phyloP scores from a whole-genome alignment of 805 yeast genomes.

The Cyberlindnera sargentensis region DNA sequence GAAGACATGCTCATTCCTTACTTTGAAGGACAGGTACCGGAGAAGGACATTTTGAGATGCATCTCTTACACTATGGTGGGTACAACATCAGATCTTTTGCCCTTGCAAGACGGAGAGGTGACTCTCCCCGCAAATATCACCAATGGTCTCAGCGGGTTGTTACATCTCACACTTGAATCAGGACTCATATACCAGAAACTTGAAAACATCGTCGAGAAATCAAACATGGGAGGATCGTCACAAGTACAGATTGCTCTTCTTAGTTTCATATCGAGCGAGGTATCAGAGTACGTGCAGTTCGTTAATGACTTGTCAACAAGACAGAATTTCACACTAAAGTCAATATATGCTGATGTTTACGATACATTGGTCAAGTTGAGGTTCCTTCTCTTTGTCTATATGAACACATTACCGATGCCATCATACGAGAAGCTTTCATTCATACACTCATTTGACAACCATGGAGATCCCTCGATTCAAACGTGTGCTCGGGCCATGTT shows the following conservation, averaged over 20 bases:
- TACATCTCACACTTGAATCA: constrained; percentile 59
- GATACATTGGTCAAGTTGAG: constrained; percentile 53
- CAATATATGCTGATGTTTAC: constrained; percentile 30
- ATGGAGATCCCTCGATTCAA: constrained; percentile 57
- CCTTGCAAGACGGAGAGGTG: constrained; percentile 30
- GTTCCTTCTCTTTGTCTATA: constrained; percentile 40
- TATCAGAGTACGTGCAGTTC: constrained; percentile 35
- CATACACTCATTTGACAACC: constrained; percentile 41
- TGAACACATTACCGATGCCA: constrained; percentile 24
- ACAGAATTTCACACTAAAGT: constrained; percentile 24
- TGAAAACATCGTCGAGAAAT: constrained; percentile 23
- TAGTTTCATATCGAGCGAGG: constrained; percentile 36
- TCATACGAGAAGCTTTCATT: constrained; percentile 51
- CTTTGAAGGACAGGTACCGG: constrained; percentile 29
- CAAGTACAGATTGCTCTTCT: constrained; percentile 59
- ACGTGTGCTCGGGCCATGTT: constrained; percentile 38
- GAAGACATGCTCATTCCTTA: constrained; percentile 28
- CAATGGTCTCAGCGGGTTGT: constrained; percentile 47
- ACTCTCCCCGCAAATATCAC: constrained; percentile 47
- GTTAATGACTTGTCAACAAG: constrained; percentile 39
- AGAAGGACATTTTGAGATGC: constrained; percentile 36
- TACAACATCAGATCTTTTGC: constrained; percentile 49
- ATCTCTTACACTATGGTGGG: constrained; percentile 55
- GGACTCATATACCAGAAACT: constrained; percentile 57
- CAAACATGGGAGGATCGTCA: constrained; percentile 27